Conservation (phyloP, 768 basidiomycete species). For the Coprinopsis strossmayeri region DNA sequence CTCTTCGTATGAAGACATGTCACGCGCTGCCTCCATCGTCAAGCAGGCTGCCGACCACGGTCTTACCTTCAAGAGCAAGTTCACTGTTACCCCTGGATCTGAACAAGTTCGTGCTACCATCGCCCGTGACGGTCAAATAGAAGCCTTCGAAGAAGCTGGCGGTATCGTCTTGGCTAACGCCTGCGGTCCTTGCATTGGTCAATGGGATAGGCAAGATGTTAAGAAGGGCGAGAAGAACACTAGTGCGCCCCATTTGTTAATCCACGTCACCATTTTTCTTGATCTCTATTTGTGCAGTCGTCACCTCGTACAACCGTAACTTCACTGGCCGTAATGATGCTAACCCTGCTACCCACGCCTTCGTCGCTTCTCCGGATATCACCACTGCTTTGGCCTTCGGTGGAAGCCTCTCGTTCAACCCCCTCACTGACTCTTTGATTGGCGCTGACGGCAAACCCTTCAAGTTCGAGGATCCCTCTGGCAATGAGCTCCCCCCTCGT, state of each 20-base stretch:
- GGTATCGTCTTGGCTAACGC: conserved; percentile 96
- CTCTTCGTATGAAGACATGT: conserved; percentile 99
- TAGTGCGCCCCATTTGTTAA: too few relatives aligned
- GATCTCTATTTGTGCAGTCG: conserved; percentile 49
- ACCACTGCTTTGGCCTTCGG: conserved; percentile 97
- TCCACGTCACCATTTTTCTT: too few relatives aligned
- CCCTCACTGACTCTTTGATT: conserved; percentile 80
- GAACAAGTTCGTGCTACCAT: conserved; percentile 99
- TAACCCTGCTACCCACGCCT: conserved; percentile 97
- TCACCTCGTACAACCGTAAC: conserved; percentile 99
- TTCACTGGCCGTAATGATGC: conserved; percentile 99
- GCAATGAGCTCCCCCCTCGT: conserved; percentile 87
- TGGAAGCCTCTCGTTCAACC: conserved; percentile 94
- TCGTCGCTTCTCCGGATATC: conserved; percentile 89
- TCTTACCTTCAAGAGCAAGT: conserved; percentile 83
- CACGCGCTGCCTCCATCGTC: conserved; percentile 92
- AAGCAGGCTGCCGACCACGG: conserved; percentile 85
- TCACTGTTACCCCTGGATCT: conserved; percentile 97
- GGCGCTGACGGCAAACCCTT: conserved; percentile 93
- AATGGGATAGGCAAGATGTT: conserved; percentile 97
- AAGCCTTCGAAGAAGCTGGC: conserved; percentile 79
- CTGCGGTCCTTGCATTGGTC: conserved; percentile 98
- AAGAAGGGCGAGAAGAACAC: conserved; percentile 97
- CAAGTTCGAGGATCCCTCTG: conserved; percentile 91
- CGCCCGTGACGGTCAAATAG: conserved; percentile 91